These are phyloP conservation scores for Naegleria lovaniensis DNA, from an alignment of 208 protist species.

Conservation along the genomic window DNA sequence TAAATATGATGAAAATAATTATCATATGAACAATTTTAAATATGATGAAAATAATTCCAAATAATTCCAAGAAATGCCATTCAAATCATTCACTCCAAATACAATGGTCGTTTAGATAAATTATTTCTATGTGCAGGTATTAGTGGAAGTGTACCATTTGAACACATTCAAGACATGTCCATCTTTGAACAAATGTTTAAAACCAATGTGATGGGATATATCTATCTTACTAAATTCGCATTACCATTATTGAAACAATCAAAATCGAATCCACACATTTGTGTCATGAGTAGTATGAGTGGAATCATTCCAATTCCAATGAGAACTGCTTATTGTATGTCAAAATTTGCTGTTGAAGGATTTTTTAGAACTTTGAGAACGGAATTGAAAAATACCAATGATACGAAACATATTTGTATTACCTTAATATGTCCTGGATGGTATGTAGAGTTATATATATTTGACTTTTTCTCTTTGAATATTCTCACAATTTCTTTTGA, in stretches of 20 bases:
- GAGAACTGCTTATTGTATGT: neutral
- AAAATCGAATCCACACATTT: neutral
- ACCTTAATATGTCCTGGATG: neutral
- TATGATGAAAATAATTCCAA: no score
- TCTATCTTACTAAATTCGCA: neutral
- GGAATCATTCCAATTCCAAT: neutral
- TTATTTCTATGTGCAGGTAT: constrained; percentile 1
- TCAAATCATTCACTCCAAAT: neutral
- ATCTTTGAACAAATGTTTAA: neutral
- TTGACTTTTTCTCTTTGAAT: no score
- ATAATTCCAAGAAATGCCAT: neutral
- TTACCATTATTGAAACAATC: neutral
- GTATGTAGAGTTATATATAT: no score
- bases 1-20: no score
- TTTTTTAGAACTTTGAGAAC: constrained; percentile 5
- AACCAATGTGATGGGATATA: constrained; percentile 9
- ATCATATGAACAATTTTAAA: no score
- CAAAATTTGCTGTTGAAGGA: constrained; percentile 6
- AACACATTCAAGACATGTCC: neutral
- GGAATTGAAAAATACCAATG: neutral
- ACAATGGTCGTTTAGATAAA: neutral
- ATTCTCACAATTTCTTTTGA: no score
- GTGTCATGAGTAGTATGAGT: neutral
- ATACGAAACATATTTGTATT: neutral
- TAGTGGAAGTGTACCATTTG: neutral